Evolutionary conservation across 2,329 filamentous ascomycete species (phyloP).

Genomic region (Aspergillus hortae): DNA sequence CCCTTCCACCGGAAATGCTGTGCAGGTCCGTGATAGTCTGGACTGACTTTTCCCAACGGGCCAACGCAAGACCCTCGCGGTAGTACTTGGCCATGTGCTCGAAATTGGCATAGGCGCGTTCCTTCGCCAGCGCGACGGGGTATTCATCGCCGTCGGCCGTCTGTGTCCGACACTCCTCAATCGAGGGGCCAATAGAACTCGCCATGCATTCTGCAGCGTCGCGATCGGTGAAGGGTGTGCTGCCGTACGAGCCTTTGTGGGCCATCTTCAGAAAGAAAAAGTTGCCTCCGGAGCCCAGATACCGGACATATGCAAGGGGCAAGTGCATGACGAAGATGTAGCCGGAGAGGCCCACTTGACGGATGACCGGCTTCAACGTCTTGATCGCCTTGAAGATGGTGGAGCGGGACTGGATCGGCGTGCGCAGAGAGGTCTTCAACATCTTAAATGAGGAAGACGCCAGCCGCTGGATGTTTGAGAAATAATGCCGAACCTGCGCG

Average conservation of each 20-base stretch:
- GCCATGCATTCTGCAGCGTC: constrained; percentile 49
- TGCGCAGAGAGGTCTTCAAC: constrained; percentile 45
- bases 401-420: constrained; percentile 42
- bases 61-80: constrained; percentile 46
- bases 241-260: constrained; percentile 39
- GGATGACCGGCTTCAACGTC: constrained; percentile 46
- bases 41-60: constrained; percentile 51
- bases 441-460: constrained; percentile 47
- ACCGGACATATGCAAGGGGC: constrained; percentile 43
- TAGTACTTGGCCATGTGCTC: constrained; percentile 53
- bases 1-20: constrained; percentile 36
- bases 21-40: constrained; percentile 48
- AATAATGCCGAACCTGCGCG: constrained; percentile 9
- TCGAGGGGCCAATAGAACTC: constrained; percentile 49
- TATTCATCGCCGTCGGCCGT: constrained; percentile 34
- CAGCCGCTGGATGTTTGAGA: constrained; percentile 41
- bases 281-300: constrained; percentile 49
- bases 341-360: constrained; percentile 48
- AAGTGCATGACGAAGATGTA: constrained; percentile 56
- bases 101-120: constrained; percentile 46
- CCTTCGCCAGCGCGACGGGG: constrained; percentile 36
- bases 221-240: constrained; percentile 25
- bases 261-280: constrained; percentile 44
- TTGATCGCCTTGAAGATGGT: constrained; percentile 44
- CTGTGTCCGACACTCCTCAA: constrained; percentile 39